Evolutionary conservation across 2,329 filamentous ascomycete species (phyloP), one percentile per base, ranked within the genome.

Genomic region (Pseudopithomyces chartarum): DNA sequence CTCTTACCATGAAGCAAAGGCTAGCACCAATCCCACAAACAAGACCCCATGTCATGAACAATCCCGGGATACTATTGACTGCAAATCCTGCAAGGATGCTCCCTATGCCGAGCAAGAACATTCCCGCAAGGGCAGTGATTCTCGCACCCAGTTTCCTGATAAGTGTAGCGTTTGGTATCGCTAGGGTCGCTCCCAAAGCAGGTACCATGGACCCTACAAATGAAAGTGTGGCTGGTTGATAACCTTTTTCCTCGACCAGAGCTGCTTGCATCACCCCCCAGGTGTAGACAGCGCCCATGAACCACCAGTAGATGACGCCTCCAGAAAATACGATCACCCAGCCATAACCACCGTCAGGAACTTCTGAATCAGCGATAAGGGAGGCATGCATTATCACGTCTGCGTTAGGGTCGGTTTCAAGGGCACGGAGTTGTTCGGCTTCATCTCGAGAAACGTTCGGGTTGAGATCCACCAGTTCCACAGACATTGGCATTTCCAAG

Each of bases 211-310:
- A 46, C 29, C 43, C 43, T 6, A 46, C 43, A 17, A 46, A 46
- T 11, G 43, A 26, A 26, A 46, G 43, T 3, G 43, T 46, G 26
- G 43, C 43, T n/a, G 43, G 43, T 1, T 26, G 12, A 33, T 46
- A 46, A 7, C 20, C 33, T 29, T 46, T 46, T n/a, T 46, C 23
- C 26, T 46, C 26, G 15, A 46, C 43, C 8, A 46, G 26, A 8
- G 43, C 43, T 6, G 43, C 43, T 33, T 46, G 43, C 43, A 46
- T 46, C 26, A 46, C 43, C 13, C 43, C 43, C 43, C 43, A 46
- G 5, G 43, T 46, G n/a, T 46, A 46, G 6, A 29, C 15, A 6
- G 43, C 15, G 1, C 43, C 43, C 6, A 46, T 26, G 15, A 46
- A 33, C 43, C 43, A 46, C 43, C 43, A 46, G 26, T 15, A 32